Evolutionary conservation across 257 asterid species (phyloP).

Genomic region (Forsythia viridissima): DNA sequence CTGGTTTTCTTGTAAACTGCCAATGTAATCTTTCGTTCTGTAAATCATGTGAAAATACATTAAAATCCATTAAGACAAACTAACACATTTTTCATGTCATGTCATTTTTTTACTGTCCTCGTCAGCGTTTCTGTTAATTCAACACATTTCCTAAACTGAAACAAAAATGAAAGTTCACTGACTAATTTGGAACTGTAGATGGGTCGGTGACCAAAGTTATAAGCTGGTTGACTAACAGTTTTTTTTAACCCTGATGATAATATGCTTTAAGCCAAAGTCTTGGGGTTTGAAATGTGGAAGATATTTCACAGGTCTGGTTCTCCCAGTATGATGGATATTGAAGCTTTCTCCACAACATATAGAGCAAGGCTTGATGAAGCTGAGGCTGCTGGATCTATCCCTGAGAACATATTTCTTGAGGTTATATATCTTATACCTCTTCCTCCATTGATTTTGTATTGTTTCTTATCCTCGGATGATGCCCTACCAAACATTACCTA

Average conservation of each 20-base stretch:
- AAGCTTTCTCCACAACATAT: conserved; percentile 66
- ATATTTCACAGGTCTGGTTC: conserved; percentile 75
- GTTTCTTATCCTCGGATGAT: neutral
- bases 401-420: conserved; percentile 66
- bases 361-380: conserved; percentile 75
- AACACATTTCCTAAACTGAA: no score
- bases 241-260: neutral
- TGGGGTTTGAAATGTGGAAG: neutral
- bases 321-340: conserved; percentile 76
- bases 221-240: neutral
- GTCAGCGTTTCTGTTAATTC: neutral
- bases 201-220: neutral
- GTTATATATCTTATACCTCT: conserved; percentile 34
- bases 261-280: neutral
- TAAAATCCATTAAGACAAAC: neutral
- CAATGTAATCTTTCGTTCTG: no score
- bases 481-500: neutral
- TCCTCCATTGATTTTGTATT: neutral
- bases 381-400: conserved; percentile 60
- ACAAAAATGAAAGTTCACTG: neutral
- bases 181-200: neutral
- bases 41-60: no score
- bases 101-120: neutral
- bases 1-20: neutral
- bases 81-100: neutral